A percentile compares a stretch with the other conserved stretches of the same genome.
Evolutionary conservation across 768 basidiomycete genomes (phyloP).

Genomic region (Dioszegia hungarica): DNA sequence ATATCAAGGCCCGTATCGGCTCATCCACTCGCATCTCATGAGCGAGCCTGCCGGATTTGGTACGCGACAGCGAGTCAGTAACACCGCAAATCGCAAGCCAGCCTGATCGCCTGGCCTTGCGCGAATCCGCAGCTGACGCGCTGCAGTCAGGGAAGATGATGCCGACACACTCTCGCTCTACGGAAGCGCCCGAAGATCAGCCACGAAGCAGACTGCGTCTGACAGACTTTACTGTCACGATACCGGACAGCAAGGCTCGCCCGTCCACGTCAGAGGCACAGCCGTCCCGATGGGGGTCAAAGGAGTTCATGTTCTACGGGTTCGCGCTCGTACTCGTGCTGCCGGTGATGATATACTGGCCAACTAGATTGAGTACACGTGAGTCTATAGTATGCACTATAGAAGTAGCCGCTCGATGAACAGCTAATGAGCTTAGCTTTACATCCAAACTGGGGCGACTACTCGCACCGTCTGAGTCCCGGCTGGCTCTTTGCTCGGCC

Average conservation of each 20-base stretch:
- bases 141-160: conserved; percentile 5
- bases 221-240: conserved; percentile 18
- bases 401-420: background rate
- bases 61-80: conserved; percentile 1
- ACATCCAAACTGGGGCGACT: conserved; percentile 69
- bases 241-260: conserved; percentile 5
- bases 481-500: conserved; percentile 80
- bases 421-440: conserved; percentile 53
- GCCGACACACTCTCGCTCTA: background rate
- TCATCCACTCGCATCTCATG: background rate
- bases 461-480: conserved; percentile 56
- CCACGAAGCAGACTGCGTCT: conserved; percentile 3
- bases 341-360: conserved; percentile 71
- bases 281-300: conserved; percentile 66
- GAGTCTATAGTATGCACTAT: no score
- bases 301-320: conserved; percentile 76
- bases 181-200: no score
- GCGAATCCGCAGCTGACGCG: background rate
- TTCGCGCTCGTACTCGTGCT: conserved; percentile 60
- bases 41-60: background rate
- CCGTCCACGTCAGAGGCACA: background rate
- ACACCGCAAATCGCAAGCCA: background rate
- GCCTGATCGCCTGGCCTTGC: no score
- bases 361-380: conserved; percentile 69
- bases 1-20: no score